phyloP scores from a whole-genome alignment of 164 flowering plant genomes.

The Platanus orientalis region DNA sequence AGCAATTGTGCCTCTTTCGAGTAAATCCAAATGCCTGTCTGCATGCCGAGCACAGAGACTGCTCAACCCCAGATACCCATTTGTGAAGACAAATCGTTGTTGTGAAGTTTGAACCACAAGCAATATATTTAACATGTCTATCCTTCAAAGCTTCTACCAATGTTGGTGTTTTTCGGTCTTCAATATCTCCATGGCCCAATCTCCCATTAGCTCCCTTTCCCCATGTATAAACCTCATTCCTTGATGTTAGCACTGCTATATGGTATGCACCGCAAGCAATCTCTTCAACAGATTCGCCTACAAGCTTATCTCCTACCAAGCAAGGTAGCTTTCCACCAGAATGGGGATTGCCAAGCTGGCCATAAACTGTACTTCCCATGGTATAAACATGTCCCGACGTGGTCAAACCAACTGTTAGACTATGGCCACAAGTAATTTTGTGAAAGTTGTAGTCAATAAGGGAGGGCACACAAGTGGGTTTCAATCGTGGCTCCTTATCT shows the following conservation, averaged over 20 bases:
- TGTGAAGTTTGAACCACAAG: conserved; percentile 71
- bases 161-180: conserved; percentile 64
- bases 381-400: conserved; percentile 36
- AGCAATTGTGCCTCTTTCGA: conserved; percentile 75
- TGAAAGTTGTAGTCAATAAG: conserved; percentile 39
- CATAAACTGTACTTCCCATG: conserved; percentile 40
- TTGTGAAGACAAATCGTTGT: conserved; percentile 74
- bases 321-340: conserved; percentile 39
- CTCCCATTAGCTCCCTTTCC: conserved; percentile 89
- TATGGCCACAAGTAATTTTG: conserved; percentile 39
- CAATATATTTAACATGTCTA: conserved; percentile 66
- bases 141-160: conserved; percentile 75
- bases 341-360: conserved; percentile 37
- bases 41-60: conserved; percentile 73
- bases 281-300: conserved; percentile 40
- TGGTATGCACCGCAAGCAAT: conserved; percentile 81
- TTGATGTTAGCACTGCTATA: conserved; percentile 63
- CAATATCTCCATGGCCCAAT: conserved; percentile 76
- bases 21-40: conserved; percentile 84
- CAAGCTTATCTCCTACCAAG: conserved; percentile 29
- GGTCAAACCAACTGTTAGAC: conserved; percentile 35
- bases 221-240: conserved; percentile 80
- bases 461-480: conserved; percentile 37
- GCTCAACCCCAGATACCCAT: conserved; percentile 81
- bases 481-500: conserved; percentile 33